Base-by-base conservation (phyloP, 2,329 filamentous ascomycete species). In the Knoxdaviesia capensis region DNA sequence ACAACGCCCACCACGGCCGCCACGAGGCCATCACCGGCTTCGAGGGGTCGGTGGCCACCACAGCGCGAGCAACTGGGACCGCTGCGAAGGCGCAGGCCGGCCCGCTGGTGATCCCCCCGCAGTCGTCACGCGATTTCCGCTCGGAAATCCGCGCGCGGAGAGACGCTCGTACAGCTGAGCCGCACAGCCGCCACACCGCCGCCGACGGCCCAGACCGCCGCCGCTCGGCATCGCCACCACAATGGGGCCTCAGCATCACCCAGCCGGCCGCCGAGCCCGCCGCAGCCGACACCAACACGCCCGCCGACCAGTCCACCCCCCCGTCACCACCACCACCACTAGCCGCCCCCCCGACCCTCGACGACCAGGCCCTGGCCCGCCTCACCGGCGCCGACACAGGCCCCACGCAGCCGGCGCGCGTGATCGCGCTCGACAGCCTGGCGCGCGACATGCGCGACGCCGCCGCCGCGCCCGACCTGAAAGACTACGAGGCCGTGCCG, bases 401-500 rank as follows among this genome's bases (percentile, higher is more conserved):
- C 20, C 34, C 34, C 6, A 32, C 37, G n/a, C 50, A 57, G 20
- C 53, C 54, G 9, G 54, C 73, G 44, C 59, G 73, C 8, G 56
- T 77, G 10, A 78, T 80, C 44, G 78, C 82, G 49, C 64, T 71
- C 48, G 77, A 80, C 45, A 76, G 75, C 3, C 87, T 85, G 52
- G 65, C 66, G 32, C 69, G 72, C 30, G 83, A 88, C 54, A 70
- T 87, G 31, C 66, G 71, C 8, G 63, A 71, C 30, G 79, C 85
- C 1, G 86, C 85, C 1, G 80, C 85, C 28, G 68, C 74, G 31
- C 78, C 85, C 4, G 82, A 77, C 0, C 63, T 93, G 11, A 81
- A 83, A 33, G 84, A 90, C 52, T 96, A 96, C 60, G 79, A 81
- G 45, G 77, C 80, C 8, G 80, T 94, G 47, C 88, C 90, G 0